phyloP scores from a whole-genome alignment of 73 alveolate genomes.

The Tetrahymena malaccensis region DNA sequence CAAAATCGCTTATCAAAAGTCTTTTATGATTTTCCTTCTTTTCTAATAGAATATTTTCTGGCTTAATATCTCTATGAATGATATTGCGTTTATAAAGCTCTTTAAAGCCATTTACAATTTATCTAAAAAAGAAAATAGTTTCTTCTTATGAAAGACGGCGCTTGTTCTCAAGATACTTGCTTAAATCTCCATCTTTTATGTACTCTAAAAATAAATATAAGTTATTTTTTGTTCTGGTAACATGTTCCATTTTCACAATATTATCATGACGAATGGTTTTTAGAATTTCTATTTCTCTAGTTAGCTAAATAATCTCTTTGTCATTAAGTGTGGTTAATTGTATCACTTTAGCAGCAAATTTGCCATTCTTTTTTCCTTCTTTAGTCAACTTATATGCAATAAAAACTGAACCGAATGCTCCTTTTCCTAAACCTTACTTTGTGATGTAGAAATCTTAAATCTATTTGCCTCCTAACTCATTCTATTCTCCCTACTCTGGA shows the following conservation, averaged over 20 bases:
- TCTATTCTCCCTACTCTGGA: neutral
- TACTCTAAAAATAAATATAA: neutral
- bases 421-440: neutral
- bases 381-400: neutral
- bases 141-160: neutral
- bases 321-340: neutral
- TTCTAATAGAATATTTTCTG: neutral
- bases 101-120: neutral
- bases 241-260: neutral
- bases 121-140: neutral
- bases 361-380: neutral
- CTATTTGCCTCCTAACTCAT: neutral
- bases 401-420: neutral
- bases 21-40: neutral
- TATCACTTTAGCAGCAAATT: neutral
- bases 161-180: neutral
- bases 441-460: neutral
- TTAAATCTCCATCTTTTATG: neutral
- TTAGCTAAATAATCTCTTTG: neutral
- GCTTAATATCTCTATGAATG: neutral
- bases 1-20: neutral
- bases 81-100: neutral
- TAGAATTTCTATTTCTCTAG: neutral
- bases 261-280: neutral
- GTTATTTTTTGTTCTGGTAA: neutral